phyloP scores from a whole-genome alignment of 2,329 filamentous ascomycete genomes.

The Talaromyces sp. region DNA sequence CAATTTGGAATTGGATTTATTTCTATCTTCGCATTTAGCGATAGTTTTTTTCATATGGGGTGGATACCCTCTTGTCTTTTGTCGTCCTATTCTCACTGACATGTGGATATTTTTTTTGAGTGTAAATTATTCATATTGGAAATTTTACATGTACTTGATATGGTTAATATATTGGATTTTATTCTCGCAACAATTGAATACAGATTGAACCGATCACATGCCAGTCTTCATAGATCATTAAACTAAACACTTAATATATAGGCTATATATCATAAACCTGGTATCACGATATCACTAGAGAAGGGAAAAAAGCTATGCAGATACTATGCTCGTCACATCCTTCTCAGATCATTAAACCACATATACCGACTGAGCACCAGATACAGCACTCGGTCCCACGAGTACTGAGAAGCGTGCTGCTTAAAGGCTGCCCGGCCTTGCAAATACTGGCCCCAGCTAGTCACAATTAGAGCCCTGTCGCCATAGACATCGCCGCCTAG shows the following conservation, averaged over 20 bases:
- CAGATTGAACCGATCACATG: background rate
- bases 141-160: too few species aligned
- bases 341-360: constrained; percentile 33
- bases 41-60: background rate
- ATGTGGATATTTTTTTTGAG: background rate
- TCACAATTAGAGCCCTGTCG: constrained; percentile 32
- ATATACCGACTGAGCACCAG: constrained; percentile 38
- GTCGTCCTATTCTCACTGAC: background rate
- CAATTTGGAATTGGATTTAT: background rate
- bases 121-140: background rate
- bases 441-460: constrained; percentile 32
- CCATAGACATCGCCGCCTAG: constrained; percentile 12
- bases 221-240: background rate
- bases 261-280: background rate
- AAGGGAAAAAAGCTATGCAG: background rate
- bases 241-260: background rate
- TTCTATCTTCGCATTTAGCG: background rate
- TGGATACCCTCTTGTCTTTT: background rate
- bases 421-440: constrained; percentile 34
- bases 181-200: background rate
- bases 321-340: constrained; percentile 1
- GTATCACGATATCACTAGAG: background rate
- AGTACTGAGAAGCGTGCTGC: constrained; percentile 37
- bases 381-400: constrained; percentile 39
- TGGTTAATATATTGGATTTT: background rate